Conservation (phyloP, 345 rosid genomes). For the Laguncularia racemosa region DNA sequence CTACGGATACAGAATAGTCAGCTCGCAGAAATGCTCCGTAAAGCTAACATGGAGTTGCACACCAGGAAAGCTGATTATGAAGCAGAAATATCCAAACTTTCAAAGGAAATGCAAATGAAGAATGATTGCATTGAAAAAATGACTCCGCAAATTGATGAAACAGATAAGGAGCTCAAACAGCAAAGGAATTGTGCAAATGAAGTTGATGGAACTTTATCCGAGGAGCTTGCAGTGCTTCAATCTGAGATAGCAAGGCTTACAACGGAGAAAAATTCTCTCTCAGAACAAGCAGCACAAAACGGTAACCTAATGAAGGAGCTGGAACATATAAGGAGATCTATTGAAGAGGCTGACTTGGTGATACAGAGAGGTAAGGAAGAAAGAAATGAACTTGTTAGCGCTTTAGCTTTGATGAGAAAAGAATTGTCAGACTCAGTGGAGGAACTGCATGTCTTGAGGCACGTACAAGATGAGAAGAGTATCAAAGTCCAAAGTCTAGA, state of each 20-base stretch:
- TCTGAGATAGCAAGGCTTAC: slow-evolving; percentile 12
- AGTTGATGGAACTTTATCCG: slow-evolving; percentile 10
- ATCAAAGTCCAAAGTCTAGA: slow-evolving; percentile 22
- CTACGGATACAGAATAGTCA: slow-evolving; percentile 47
- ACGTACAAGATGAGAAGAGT: slow-evolving; percentile 41
- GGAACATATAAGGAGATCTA: slow-evolving; percentile 30
- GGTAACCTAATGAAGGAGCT: slow-evolving; percentile 17
- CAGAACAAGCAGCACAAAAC: slow-evolving; percentile 1
- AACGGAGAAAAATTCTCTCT: slow-evolving; percentile 12
- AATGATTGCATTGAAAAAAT: slow-evolving; percentile 35
- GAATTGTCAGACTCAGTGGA: slow-evolving; percentile 34
- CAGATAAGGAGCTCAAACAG: slow-evolving; percentile 39
- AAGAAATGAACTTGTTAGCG: slow-evolving; percentile 29
- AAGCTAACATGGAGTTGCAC: slow-evolving; percentile 46
- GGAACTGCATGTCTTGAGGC: slow-evolving; percentile 36
- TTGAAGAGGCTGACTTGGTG: slow-evolving; percentile 32
- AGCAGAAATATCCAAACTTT: slow-evolving; percentile 39
- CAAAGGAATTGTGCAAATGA: slow-evolving; percentile 49
- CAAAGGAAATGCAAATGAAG: slow-evolving; percentile 33
- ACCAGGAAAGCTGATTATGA: slow-evolving; percentile 38
- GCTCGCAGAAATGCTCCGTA: slow-evolving; percentile 53
- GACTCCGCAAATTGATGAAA: slow-evolving; percentile 38
- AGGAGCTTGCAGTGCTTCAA: slow-evolving; percentile 7
- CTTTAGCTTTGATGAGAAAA: slow-evolving; percentile 33
- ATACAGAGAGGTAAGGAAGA: slow-evolving; percentile 32